Evolutionary conservation across 257 asterid species (phyloP).

Genomic region (Gentiana dahurica): DNA sequence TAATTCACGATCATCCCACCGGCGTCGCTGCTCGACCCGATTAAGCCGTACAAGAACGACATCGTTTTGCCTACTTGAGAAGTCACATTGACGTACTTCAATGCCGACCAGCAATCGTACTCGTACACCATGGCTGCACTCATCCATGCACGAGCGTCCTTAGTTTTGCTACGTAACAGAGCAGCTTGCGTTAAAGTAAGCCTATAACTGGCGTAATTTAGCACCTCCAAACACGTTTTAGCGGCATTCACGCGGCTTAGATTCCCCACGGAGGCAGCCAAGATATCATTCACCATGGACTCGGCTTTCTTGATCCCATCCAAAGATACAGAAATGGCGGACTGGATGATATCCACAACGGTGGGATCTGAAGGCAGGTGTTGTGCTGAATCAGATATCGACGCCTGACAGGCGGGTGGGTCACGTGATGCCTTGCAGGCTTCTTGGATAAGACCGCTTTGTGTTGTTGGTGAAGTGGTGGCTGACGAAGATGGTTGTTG

Average conservation of each 20-base stretch:
- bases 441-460: constrained; percentile 12
- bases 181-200: constrained; percentile 13
- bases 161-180: constrained; percentile 15
- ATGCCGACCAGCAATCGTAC: constrained; percentile 47
- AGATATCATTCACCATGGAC: constrained; percentile 27
- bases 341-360: constrained; percentile 28
- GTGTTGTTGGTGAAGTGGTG: neutral
- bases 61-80: constrained; percentile 31
- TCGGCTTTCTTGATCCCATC: constrained; percentile 30
- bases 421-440: constrained; percentile 59
- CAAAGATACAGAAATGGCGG: constrained; percentile 22
- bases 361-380: constrained; percentile 26
- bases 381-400: constrained; percentile 21
- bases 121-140: constrained; percentile 49
- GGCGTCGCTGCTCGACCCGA: constrained; percentile 21
- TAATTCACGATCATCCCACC: constrained; percentile 39
- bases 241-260: constrained; percentile 37
- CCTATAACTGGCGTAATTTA: constrained; percentile 36
- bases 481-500: constrained; percentile 1
- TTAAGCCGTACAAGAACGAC: constrained; percentile 28
- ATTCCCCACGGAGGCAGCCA: constrained; percentile 24
- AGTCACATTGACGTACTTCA: constrained; percentile 46
- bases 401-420: constrained; percentile 27
- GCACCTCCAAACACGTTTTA: constrained; percentile 30
- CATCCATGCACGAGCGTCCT: constrained; percentile 73